Evolutionary conservation across 2,329 filamentous ascomycete genomes (phyloP).

Genomic region (Dactylonectria estremocensis): DNA sequence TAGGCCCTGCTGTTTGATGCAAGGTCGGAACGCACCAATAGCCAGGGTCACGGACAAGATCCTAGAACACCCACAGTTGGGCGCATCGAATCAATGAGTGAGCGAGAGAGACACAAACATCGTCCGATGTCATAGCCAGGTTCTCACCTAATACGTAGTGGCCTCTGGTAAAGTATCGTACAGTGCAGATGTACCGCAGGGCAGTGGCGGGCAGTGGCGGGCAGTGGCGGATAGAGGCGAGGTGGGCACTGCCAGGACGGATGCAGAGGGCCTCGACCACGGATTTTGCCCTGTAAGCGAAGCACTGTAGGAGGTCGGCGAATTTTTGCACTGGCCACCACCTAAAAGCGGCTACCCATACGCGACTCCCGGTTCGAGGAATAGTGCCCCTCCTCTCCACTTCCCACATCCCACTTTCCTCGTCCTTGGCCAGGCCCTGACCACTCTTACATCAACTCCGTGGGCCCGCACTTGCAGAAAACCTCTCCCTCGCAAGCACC

Average conservation of each 20-base stretch:
- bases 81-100: neutral
- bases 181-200: neutral
- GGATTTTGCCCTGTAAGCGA: conserved; percentile 34
- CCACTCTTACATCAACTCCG: conserved; percentile 35
- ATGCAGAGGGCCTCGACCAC: conserved; percentile 21
- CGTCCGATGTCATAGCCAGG: neutral
- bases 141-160: neutral
- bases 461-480: conserved; percentile 46
- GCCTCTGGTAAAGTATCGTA: neutral
- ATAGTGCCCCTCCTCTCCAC: conserved; percentile 1
- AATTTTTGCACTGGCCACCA: conserved; percentile 1
- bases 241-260: conserved; percentile 24
- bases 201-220: neutral
- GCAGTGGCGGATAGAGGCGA: neutral
- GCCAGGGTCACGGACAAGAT: neutral
- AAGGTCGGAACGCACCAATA: neutral
- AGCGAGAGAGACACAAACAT: neutral
- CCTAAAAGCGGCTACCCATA: neutral
- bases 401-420: conserved; percentile 9
- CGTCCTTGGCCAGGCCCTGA: conserved; percentile 26
- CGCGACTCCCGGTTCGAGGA: conserved; percentile 3
- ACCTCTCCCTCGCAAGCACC: conserved; percentile 41
- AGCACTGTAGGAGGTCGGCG: conserved; percentile 9
- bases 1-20: neutral
- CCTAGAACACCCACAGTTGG: neutral